Base-by-base conservation (phyloP, 2,329 filamentous ascomycete genomes). In the Juglanconis oblonga region DNA sequence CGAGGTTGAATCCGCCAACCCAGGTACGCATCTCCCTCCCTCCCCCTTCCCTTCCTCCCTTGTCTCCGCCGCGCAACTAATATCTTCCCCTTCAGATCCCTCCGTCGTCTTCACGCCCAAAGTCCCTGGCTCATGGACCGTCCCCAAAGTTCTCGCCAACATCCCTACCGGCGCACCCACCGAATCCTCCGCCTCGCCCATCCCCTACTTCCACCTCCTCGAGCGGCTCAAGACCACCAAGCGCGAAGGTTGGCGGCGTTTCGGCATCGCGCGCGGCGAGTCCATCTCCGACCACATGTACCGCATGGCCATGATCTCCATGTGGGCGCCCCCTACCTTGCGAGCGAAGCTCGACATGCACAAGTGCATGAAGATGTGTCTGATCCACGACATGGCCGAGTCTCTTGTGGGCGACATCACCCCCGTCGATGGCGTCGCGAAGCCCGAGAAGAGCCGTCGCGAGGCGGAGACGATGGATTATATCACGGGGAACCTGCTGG, bases 231-330 rank as follows among this genome's bases (percentile, higher is more conserved):
- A 99, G 84, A 97, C 93, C 7, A 97, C 91, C 63, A 96, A 96
- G 75, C 89, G 95, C 62, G 95, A 97, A 76, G 95, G 95, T 65
- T 99, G 95, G 95, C 86, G 90, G 58, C 86, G 95, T 42, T 97
- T 97, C 72, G 87, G 87, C 44, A 92, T 99, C 67, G 67, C 77
- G 2, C 75, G 79, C 60, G 90, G 91, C 72, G 95, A 99, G 76
- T 96, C 92, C 2, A 97, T 99, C 71, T 85, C 91, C 57, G 95
- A 99, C 78, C 95, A 99, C 82, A 99, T 99, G 95, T 99, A 98
- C 77, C 92, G 95, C 77, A 99, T 99, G 95, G 92, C 93, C 53
- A 85, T 99, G 67, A 92, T 99, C 74, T 92, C 91, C 65, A 91
- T 99, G 87, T 85, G 97, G 65, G 92, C 92, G 2, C 94, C 95